Base-by-base conservation (phyloP, 2,329 filamentous ascomycete genomes). In the Trichoderma sp. region DNA sequence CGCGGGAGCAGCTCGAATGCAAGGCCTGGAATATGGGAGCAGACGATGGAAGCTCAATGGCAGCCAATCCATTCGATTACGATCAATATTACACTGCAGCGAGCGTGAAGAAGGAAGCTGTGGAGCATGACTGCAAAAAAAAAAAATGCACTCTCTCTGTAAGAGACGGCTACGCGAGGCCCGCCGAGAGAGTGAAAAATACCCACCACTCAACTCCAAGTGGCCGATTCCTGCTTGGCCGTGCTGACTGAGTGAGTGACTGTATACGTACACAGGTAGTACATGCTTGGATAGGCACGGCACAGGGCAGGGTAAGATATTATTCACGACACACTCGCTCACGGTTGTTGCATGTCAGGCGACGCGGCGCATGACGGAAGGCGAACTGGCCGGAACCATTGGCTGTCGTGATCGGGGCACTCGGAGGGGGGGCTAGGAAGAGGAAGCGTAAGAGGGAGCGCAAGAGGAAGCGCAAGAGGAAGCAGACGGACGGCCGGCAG, bases 351-450 rank as follows among this genome's bases (percentile, higher is more conserved):
- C 64, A 58, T 50, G 64, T 67, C 64, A 67, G 64, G 57, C 64
- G 64, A 60, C 64, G 57, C 64, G 34, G 64, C 48, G 35, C 64
- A 60, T 60, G 57, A 67, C 54, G 64, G 56, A 67, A 53, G 35
- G 48, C 64, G 52, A 48, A 53, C 52, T 32, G 32, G 32, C 35
- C 17, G 35, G 39, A 57, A 25, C 59, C 54, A 68, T 68, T 68
- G 66, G 59, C 53, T 42, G 58, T 57, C 66, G 64, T 67, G 65
- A 61, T 67, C 64, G 64, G 64, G 64, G 56, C 64, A 34, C 42
- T 54, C 42, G 52, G 52, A 29, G 65, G 48, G 19, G 39, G 65
- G 48, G 19, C 29, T 9, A 34, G 32, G 22, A 32, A 42, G 17
- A 5, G 9, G n/a, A 27, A 57, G 13, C 32, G 22, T 17, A 22